phyloP scores from a whole-genome alignment of 2,329 filamentous ascomycete genomes.

The Periconia macrospinosa region DNA sequence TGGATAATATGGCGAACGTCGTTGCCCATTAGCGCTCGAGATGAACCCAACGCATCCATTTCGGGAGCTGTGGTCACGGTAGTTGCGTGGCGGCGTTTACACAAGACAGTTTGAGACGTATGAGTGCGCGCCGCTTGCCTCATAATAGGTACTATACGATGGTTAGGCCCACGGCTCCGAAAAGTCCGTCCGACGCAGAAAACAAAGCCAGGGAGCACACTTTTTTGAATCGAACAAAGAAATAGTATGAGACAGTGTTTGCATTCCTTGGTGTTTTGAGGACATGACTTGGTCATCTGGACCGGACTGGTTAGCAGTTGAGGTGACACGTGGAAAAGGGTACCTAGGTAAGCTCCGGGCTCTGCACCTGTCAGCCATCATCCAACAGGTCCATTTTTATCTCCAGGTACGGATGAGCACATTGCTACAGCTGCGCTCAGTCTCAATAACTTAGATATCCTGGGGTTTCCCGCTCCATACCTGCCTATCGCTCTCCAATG shows the following conservation, averaged over 20 bases:
- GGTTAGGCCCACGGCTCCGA: too few relatives aligned
- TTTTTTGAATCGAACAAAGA: not conserved
- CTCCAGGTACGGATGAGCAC: not conserved
- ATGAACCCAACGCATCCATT: not conserved
- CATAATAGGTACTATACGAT: not conserved
- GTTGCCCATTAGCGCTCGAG: not conserved
- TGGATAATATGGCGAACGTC: not conserved
- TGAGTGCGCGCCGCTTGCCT: not conserved
- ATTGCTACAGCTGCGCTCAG: not conserved
- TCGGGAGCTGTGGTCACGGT: not conserved
- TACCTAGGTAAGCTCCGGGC: slow-evolving; percentile 20
- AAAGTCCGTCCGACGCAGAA: too few relatives aligned
- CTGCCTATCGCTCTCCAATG: not conserved
- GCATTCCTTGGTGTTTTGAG: slow-evolving; percentile 30
- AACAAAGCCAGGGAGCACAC: not conserved
- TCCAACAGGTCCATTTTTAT: not conserved
- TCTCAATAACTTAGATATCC: not conserved
- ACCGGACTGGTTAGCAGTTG: slow-evolving; percentile 20
- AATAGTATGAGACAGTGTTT: slow-evolving; percentile 31
- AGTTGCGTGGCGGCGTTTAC: not conserved
- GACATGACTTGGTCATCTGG: slow-evolving; percentile 32
- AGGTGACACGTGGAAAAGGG: slow-evolving; percentile 36
- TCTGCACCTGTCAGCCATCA: not conserved
- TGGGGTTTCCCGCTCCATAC: not conserved
- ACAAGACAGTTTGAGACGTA: not conserved